Base-by-base conservation (phyloP, 2,329 filamentous ascomycete genomes). In the Cordyceps sp. region DNA sequence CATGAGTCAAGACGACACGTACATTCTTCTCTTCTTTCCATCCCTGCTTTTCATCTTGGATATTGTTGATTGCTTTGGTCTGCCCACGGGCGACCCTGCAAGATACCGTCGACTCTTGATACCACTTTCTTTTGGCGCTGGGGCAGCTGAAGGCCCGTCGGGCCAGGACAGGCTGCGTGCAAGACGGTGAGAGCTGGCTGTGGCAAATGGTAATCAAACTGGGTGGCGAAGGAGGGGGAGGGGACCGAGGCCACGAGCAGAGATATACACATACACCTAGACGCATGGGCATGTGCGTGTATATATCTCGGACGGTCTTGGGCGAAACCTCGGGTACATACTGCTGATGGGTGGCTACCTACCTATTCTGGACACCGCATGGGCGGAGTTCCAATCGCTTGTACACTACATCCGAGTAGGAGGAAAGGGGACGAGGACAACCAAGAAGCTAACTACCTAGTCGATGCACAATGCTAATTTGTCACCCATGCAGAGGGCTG, bases 11-110 rank as follows among this genome's bases (percentile, higher is more conserved):
- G n/a, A n/a, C n/a, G n/a, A n/a, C n/a, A n/a, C n/a, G n/a, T n/a
- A n/a, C n/a, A n/a, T n/a, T n/a, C n/a, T n/a, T n/a, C n/a, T n/a
- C n/a, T n/a, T n/a, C n/a, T n/a, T n/a, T n/a, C n/a, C n/a, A n/a
- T n/a, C n/a, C n/a, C n/a, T n/a, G n/a, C n/a, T n/a, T n/a, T n/a
- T n/a, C n/a, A n/a, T n/a, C n/a, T n/a, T n/a, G n/a, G 16, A 19
- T 26, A 10, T 25, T 10, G 20, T 12, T 17, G 17, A 25, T 17
- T 36, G 2, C 14, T 21, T 22, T 33, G 30, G 6, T 10, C 33
- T 22, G 33, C 30, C 28, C 24, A 25, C 14, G n/a, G 31, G 30
- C 29, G 33, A 31, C 17, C 10, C 27, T 12, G 36, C 33, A 19
- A 36, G 22, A 30, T 26, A 17, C 10, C 33, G 17, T 30, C 14